Conservation (phyloP, 768 basidiomycete species). For the Pleurotus sapidus region DNA sequence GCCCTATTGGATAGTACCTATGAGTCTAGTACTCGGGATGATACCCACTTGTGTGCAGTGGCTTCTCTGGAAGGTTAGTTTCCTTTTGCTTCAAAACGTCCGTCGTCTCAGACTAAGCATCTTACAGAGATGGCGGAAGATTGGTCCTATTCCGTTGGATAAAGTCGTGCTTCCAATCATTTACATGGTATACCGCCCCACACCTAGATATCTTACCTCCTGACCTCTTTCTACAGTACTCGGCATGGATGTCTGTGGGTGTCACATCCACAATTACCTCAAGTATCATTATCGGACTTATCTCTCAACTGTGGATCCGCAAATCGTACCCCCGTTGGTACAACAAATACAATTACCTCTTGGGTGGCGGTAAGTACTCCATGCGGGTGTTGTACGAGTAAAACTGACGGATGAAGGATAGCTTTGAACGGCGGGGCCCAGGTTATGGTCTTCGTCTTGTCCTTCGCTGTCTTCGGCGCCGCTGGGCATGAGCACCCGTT, state of each 20-base stretch:
- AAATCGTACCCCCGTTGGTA: slow-evolving; percentile 64
- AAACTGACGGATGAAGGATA: neutral
- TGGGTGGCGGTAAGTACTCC: slow-evolving; percentile 39
- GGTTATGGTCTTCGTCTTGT: slow-evolving; percentile 60
- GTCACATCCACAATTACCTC: slow-evolving; percentile 50
- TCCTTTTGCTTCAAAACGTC: neutral
- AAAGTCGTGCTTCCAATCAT: slow-evolving; percentile 55
- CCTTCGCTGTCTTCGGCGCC: slow-evolving; percentile 65
- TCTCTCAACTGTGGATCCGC: slow-evolving; percentile 61
- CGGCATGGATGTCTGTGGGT: slow-evolving; percentile 44
- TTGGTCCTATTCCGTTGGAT: slow-evolving; percentile 48
- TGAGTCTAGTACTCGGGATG: slow-evolving; percentile 52
- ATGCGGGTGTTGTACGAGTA: neutral
- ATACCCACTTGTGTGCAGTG: slow-evolving; percentile 51
- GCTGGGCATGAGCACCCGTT: slow-evolving; percentile 46
- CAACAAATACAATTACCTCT: slow-evolving; percentile 62
- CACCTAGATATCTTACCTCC: neutral
- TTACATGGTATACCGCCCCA: slow-evolving; percentile 34
- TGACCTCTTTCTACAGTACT: slow-evolving; percentile 25
- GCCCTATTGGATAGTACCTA: slow-evolving; percentile 54
- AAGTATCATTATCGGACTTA: slow-evolving; percentile 47
- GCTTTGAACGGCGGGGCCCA: slow-evolving; percentile 66
- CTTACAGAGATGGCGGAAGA: slow-evolving; percentile 48
- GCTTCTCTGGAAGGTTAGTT: slow-evolving; percentile 44
- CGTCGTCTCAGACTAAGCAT: neutral